Evolutionary conservation across 352 stramenopile species (phyloP).

Genomic region (Phytophthora sp.): DNA sequence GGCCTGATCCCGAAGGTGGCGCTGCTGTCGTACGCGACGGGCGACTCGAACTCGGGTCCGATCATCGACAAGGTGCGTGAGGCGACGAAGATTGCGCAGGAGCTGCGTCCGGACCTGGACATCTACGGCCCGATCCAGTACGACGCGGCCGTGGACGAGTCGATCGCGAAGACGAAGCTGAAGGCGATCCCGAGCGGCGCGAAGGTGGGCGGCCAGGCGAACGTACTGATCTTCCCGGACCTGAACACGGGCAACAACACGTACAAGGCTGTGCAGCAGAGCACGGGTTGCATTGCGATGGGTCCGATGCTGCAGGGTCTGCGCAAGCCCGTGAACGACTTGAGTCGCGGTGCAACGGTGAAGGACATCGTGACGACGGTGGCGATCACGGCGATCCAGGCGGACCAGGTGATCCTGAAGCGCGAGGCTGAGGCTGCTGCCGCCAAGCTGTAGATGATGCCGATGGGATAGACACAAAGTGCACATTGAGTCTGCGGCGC

Average conservation of each 20-base stretch:
- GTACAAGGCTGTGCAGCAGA: conserved; percentile 91
- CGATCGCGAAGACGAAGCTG: conserved; percentile 84
- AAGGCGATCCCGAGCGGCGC: conserved; percentile 63
- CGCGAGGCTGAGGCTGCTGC: conserved; percentile 17
- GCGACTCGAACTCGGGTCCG: conserved; percentile 76
- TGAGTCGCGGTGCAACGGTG: conserved; percentile 86
- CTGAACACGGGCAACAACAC: conserved; percentile 91
- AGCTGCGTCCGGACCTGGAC: conserved; percentile 70
- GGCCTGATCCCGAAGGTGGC: conserved; percentile 83
- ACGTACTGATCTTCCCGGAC: conserved; percentile 89
- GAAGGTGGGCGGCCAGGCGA: conserved; percentile 80
- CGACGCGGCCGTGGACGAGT: conserved; percentile 78
- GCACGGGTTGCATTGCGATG: conserved; percentile 78
- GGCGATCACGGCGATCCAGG: conserved; percentile 89
- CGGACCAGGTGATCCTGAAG: conserved; percentile 63
- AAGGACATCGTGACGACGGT: conserved; percentile 93
- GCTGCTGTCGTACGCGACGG: conserved; percentile 85
- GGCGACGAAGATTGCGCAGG: conserved; percentile 71
- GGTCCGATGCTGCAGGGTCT: conserved; percentile 90
- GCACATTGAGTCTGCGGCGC: conserved; percentile 7
- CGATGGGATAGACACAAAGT: conserved; percentile 10
- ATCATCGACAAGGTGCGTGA: conserved; percentile 89
- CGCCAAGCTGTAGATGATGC: conserved; percentile 20
- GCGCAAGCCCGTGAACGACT: conserved; percentile 88
- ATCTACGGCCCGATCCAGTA: conserved; percentile 91